These are phyloP conservation scores for Fistulinella staudtii DNA, from an alignment of 1,284 basidiomycete genomes.

Conservation along the genomic window DNA sequence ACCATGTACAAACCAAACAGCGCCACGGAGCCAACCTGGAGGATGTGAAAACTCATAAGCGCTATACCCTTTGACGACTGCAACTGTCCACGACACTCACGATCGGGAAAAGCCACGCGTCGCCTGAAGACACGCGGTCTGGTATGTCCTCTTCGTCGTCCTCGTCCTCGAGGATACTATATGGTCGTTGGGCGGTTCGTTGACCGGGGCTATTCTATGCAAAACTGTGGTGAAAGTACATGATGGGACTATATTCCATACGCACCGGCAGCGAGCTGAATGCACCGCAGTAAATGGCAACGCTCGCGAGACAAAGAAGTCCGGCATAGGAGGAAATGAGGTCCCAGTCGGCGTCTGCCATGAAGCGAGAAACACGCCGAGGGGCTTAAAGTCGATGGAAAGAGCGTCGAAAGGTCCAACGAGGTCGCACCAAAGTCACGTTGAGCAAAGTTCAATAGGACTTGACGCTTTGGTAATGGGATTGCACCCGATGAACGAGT, in stretches of 20 bases:
- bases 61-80: background rate
- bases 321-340: constrained; percentile 64
- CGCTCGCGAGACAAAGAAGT: constrained; percentile 55
- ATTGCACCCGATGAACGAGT: constrained; percentile 10
- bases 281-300: constrained; percentile 65
- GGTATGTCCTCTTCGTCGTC: constrained; percentile 42
- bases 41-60: background rate
- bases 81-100: constrained; percentile 35
- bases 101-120: constrained; percentile 77
- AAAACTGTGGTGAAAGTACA: background rate
- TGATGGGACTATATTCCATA: too few relatives aligned
- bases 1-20: constrained; percentile 67
- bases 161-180: constrained; percentile 24
- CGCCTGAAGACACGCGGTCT: constrained; percentile 59
- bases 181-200: background rate
- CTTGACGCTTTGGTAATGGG: background rate
- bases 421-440: background rate
- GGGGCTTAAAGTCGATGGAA: background rate
- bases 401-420: background rate
- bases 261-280: constrained; percentile 64
- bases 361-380: constrained; percentile 3
- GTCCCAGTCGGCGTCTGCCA: constrained; percentile 46
- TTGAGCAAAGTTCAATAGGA: background rate
- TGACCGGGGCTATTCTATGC: constrained; percentile 11
- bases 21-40: constrained; percentile 60